Conservation (phyloP, 2,329 filamentous ascomycete species). For the Alternaria tenuissima region DNA sequence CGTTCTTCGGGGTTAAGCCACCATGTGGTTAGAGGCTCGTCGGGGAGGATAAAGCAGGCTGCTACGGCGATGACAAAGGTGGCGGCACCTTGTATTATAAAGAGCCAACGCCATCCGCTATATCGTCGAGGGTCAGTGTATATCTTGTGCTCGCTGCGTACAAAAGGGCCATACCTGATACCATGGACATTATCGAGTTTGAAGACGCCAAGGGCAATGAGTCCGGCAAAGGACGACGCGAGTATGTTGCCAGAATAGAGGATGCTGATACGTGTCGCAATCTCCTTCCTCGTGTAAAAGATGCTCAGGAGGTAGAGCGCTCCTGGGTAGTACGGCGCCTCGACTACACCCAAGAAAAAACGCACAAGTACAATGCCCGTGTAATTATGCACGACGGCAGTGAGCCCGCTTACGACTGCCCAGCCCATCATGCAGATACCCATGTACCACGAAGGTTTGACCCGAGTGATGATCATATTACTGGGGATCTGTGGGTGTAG, state of each 20-base stretch:
- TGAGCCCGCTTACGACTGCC: conserved; percentile 40
- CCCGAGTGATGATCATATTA: neutral
- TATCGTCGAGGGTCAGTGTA: too few relatives aligned
- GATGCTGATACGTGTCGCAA: conserved; percentile 32
- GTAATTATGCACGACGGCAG: conserved; percentile 40
- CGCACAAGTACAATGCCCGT: conserved; percentile 39
- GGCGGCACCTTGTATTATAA: conserved; percentile 37
- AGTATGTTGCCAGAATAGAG: conserved; percentile 26
- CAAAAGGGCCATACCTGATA: conserved; percentile 8
- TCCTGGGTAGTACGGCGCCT: conserved; percentile 64
- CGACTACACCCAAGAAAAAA: conserved; percentile 43
- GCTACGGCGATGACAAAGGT: conserved; percentile 36
- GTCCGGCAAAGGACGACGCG: conserved; percentile 22
- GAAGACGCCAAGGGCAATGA: conserved; percentile 29
- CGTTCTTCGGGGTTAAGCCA: conserved; percentile 58
- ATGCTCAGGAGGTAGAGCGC: conserved; percentile 68
- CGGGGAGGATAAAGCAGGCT: conserved; percentile 48
- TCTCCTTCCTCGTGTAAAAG: conserved; percentile 67
- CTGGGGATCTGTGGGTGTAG: too few relatives aligned
- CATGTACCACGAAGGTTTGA: conserved; percentile 37
- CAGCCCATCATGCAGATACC: conserved; percentile 42
- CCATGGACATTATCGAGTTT: conserved; percentile 28
- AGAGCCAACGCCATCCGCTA: conserved; percentile 20
- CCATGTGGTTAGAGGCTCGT: conserved; percentile 47
- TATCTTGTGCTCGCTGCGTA: conserved; percentile 6